Evolutionary conservation across 805 yeast species (phyloP).

Genomic region (Cyberlindnera subsufficiens): DNA sequence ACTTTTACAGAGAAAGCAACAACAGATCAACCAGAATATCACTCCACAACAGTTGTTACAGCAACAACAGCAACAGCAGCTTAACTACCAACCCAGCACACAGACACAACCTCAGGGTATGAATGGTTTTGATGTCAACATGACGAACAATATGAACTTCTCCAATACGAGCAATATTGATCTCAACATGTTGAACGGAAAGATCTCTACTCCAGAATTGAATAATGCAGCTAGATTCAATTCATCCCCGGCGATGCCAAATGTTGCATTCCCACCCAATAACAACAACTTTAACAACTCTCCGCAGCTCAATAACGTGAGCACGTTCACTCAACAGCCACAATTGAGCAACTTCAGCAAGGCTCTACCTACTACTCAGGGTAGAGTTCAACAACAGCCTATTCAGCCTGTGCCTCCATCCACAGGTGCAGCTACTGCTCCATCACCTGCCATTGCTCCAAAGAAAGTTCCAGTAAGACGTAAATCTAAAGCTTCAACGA

Average conservation of each 20-base stretch:
- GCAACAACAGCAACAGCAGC: conserved; percentile 14
- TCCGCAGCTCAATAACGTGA: conserved; percentile 9
- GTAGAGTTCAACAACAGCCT: conserved; percentile 1
- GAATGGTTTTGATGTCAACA: background rate
- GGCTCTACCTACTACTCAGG: conserved; percentile 6
- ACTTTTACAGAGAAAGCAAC: conserved; percentile 24
- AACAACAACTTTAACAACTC: conserved; percentile 10
- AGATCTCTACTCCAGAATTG: conserved; percentile 14
- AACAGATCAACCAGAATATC: conserved; percentile 13
- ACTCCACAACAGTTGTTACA: conserved; percentile 24
- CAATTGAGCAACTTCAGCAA: background rate
- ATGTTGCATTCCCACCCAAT: conserved; percentile 5
- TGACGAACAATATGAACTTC: conserved; percentile 1
- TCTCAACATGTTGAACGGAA: conserved; percentile 9
- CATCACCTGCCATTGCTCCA: conserved; percentile 4
- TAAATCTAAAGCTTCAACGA: conserved; percentile 9
- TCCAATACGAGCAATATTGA: conserved; percentile 8
- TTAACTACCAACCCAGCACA: conserved; percentile 9
- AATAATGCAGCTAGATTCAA: conserved; percentile 9
- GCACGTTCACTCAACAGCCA: conserved; percentile 4
- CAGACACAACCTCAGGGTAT: background rate
- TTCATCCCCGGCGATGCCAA: conserved; percentile 12
- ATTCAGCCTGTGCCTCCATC: background rate
- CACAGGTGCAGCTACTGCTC: background rate
- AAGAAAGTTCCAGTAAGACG: conserved; percentile 15